Evolutionary conservation across 129 eudicot genomes (phyloP), one percentile per base, ranked within the genome.

Genomic region (Artemisia annua): DNA sequence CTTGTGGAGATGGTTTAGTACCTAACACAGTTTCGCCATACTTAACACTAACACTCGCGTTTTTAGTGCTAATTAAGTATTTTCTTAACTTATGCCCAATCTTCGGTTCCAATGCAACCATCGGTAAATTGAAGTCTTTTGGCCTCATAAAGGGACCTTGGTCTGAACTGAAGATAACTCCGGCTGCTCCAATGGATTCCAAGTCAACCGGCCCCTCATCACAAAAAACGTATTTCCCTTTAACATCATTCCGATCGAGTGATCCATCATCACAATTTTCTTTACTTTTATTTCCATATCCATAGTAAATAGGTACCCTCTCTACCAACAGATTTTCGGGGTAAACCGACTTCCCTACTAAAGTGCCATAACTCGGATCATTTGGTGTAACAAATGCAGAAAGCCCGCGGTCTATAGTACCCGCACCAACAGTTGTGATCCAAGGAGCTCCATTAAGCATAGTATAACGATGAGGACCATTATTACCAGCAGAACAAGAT

Each of bases 361-460:
- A 63, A n/a, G 69, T 12, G 28, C 55, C 20, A 15, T 54, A 32
- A 0, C 44, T 80, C 11, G 75, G 74, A 69, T 86, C 76, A 19
- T 76, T 69, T 18, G 82, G 74, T 30, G 79, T 80, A 10, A 86
- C 81, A 13, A 60, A 62, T 2, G 83, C 90, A 1, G 63, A 69
- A 14, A 79, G 74, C 11, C 73, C 75, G 0, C 83, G 73, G 54
- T 85, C 90, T 51, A 77, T 55, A 0, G 83, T 86, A 28, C 90
- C 87, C 1, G 83, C 87, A 53, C 85, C 90, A 22, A 86, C 81
- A 0, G 87, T 70, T 1, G 87, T 79, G 70, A 83, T 82, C 85
- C 87, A 86, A 1, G 90, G 90, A 70, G 87, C 87, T 73, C 90
- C 87, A 39, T 79, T 86, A 5, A 39, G 1, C 1, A 86, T 15